Evolutionary conservation across 1,139 yeast species (phyloP), one percentile per base, ranked within the genome.

Genomic region (Komagataea norvegica): DNA sequence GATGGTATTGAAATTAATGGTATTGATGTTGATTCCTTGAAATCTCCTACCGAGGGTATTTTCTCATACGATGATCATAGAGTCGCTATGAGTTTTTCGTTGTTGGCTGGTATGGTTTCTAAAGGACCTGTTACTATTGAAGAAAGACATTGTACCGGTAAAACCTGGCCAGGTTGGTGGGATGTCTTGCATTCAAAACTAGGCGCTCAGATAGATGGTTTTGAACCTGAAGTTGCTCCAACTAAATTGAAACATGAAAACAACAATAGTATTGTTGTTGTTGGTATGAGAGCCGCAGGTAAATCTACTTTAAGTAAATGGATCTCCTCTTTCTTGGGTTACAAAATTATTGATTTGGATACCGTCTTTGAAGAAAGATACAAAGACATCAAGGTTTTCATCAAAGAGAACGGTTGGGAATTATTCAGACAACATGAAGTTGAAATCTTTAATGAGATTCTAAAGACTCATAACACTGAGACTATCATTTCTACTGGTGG

Each of bases 141-240:
- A 51, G 96, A 89, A 58, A 78, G 97, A 63, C 73, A 84, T 23
- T 87, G 96, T 59, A 93, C 96, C 3, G 94, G 93, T 42, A 91
- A 91, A 66, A 91, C 99, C 0, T 91, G 99, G 99, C 99, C 99
- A 15, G 97, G 97, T 31, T 91, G 98, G 98, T 91, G 98, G 98
- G 99, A 91, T 62, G 73, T 82, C 34, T 69, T 91, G 46, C 87
- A 79, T 55, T 74, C 83, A 40, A 65, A 70, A 43, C 77, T 91
- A 55, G 74, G 78, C 22, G 81, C 76, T 25, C 59, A 61, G 13
- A 61, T 91, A 32, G 81, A 77, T 51, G 98, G 98, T 18, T 70
- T 67, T 52, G 94, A 84, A 52, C 54, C 51, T 6, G 45, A 41
- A 21, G 32, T 27, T 13, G 33, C 24, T 15, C 42, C 38, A 20